Evolutionary conservation across 768 basidiomycete genomes (phyloP), one percentile per base, ranked within the genome.

Genomic region (Postia placenta): DNA sequence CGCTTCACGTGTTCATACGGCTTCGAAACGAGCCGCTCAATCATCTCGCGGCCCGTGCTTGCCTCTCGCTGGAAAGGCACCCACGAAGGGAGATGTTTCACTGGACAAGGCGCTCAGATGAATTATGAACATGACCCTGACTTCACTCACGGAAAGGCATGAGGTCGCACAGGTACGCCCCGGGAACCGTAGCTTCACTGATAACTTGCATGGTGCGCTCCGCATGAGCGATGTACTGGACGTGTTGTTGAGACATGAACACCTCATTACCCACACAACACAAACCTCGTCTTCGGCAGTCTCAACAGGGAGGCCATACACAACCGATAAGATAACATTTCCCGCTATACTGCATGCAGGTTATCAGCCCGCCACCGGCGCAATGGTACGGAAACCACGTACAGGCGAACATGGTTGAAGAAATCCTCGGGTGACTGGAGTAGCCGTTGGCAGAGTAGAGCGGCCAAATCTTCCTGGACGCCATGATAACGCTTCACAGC

Each of bases 141-240:
- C 14, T 24, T 4, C 5, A 53, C 55, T 30, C 26, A 56, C 55
- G 33, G 7, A 26, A 22, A 2, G 55, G 55, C 15, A 56, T 26
- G 2, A 48, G 5, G 19, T 56, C 55, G 5, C 79, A 73, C 1
- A 76, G 59, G 49, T 69, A 77, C 20, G 63, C 52, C 5, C 74
- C 76, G 0, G 71, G 71, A 9, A 65, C 51, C 0, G 65, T 58
- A 0, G 71, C 71, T 11, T 60, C 47, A 4, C 55, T 57, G 35
- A 73, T 54, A 3, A 59, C 57, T 1, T 62, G 50, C 15, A 69
- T 54, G 2, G 72, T 69, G 5, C 65, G 55, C 25, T 74, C 68
- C 0, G 72, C 73, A 4, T 69, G 56, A 0, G 56, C 47, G 25
- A 80, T 62, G 51, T 69, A 72, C 6, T 76, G 70, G 7, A 28